Evolutionary conservation across 2,329 filamentous ascomycete genomes (phyloP).

Genomic region (Cylindrodendrum hubeiense): DNA sequence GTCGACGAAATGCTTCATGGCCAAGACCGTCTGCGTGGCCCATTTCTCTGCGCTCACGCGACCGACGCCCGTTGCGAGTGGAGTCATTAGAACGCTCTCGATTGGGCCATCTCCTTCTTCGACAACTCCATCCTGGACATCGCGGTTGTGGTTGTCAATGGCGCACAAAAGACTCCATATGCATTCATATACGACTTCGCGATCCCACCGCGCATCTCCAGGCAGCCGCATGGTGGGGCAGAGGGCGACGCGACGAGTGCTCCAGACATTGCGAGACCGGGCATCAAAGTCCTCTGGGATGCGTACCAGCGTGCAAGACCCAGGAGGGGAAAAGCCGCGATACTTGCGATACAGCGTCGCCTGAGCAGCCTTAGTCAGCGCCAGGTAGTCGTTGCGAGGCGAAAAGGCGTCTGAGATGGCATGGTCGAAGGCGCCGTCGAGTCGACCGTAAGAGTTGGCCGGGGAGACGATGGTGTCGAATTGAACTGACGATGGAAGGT

Average conservation of each 20-base stretch:
- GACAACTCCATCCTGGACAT: conserved; percentile 16
- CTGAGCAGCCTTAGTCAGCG: conserved; percentile 60
- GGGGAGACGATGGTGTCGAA: conserved; percentile 66
- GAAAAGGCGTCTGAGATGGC: conserved; percentile 63
- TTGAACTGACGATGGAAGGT: conserved; percentile 49
- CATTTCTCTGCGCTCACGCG: conserved; percentile 58
- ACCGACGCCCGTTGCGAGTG: conserved; percentile 62
- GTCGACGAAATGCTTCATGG: conserved; percentile 63
- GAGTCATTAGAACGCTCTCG: conserved; percentile 60
- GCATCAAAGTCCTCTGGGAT: conserved; percentile 52
- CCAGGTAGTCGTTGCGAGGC: conserved; percentile 56
- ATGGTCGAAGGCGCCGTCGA: conserved; percentile 67
- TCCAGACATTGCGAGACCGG: conserved; percentile 53
- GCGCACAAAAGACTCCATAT: conserved; percentile 63
- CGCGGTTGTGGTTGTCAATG: conserved; percentile 60
- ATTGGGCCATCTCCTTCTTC: conserved; percentile 48
- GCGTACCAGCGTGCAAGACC: conserved; percentile 60
- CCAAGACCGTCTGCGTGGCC: conserved; percentile 62
- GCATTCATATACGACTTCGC: conserved; percentile 67
- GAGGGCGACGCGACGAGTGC: conserved; percentile 58
- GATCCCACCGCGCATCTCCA: conserved; percentile 58
- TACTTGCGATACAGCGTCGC: conserved; percentile 57
- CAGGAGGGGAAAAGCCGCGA: conserved; percentile 62
- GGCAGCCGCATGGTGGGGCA: conserved; percentile 66
- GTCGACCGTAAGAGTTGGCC: conserved; percentile 64